These are phyloP conservation scores for Beauveria asiatica DNA, from an alignment of 2,329 filamentous ascomycete species.

Conservation along the genomic window DNA sequence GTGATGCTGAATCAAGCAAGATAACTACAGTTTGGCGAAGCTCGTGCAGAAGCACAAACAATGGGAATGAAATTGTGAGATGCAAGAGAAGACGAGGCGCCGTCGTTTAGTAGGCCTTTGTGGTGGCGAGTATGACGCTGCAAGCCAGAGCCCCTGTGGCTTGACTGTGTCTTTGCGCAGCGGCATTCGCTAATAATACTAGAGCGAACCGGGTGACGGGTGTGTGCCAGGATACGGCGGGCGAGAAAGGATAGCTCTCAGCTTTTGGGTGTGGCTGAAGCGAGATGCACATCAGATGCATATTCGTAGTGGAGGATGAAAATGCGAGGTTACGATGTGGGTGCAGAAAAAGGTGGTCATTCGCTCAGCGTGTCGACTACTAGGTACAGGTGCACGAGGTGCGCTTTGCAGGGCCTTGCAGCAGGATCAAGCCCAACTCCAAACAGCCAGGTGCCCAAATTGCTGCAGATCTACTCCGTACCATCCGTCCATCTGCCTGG, in stretches of 20 bases:
- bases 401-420: neutral
- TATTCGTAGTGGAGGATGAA: neutral
- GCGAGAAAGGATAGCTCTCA: neutral
- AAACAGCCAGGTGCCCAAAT: neutral
- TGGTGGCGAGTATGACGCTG: neutral
- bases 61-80: neutral
- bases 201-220: neutral
- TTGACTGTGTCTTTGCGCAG: neutral
- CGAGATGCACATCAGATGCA: conserved; percentile 8
- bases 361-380: neutral
- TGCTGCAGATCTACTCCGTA: neutral
- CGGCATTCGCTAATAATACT: neutral
- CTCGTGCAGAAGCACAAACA: neutral
- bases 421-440: neutral
- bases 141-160: conserved; percentile 5
- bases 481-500: neutral
- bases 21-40: neutral
- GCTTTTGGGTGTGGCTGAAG: conserved; percentile 4
- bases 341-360: neutral
- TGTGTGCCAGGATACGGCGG: neutral
- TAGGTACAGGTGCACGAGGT: neutral
- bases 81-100: neutral
- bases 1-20: neutral
- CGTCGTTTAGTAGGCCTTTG: neutral
- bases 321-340: neutral